A percentile compares a stretch with the other conserved stretches of the same genome.
phyloP scores from a whole-genome alignment of 345 rosid genomes.

The Cardamine occulta region DNA sequence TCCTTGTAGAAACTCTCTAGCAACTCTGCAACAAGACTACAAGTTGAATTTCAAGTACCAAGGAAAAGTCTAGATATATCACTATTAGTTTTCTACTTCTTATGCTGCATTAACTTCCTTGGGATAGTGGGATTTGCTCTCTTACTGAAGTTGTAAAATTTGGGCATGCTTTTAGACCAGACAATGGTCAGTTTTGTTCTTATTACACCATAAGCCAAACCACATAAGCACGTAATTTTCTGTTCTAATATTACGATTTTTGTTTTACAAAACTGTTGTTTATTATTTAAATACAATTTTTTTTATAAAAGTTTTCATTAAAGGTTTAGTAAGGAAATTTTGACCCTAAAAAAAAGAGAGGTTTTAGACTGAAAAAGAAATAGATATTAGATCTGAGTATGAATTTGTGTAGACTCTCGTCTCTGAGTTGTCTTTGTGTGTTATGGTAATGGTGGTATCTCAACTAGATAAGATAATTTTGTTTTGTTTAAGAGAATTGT shows the following conservation, averaged over 20 bases:
- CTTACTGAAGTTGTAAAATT: slow-evolving; percentile 22
- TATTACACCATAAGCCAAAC: background rate
- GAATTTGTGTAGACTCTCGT: background rate
- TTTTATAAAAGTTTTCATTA: background rate
- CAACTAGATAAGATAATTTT: too few relatives aligned
- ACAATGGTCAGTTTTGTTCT: slow-evolving; percentile 17
- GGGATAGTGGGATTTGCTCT: background rate
- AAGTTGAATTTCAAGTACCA: slow-evolving; percentile 72
- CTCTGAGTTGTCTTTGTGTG: background rate
- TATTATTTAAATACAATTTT: background rate
- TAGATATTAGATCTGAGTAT: background rate
- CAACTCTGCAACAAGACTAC: slow-evolving; percentile 76
- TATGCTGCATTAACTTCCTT: too few relatives aligned
- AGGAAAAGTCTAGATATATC: slow-evolving; percentile 76
- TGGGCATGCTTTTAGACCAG: background rate
- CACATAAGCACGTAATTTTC: background rate
- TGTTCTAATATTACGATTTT: background rate
- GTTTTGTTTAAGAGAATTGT: background rate
- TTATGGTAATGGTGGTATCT: slow-evolving; percentile 12
- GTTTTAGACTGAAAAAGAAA: too few relatives aligned
- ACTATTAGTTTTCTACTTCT: background rate
- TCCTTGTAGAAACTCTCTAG: slow-evolving; percentile 82
- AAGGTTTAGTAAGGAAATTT: background rate
- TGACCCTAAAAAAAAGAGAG: too few relatives aligned
- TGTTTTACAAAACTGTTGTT: background rate